Conservation (phyloP, 2,329 filamentous ascomycete species). For the Knufia petricola region DNA sequence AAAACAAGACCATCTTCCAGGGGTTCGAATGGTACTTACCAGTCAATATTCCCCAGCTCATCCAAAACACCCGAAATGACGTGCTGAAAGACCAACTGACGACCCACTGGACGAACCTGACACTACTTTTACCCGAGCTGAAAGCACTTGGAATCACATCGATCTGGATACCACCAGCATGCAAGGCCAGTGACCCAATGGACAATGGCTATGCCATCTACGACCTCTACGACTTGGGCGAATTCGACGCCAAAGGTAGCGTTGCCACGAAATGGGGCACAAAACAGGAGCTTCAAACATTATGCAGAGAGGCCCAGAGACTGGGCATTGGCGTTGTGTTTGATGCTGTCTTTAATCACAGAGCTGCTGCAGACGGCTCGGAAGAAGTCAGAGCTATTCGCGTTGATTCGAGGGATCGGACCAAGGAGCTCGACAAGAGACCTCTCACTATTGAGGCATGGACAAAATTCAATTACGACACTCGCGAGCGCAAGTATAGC, state of each 20-base stretch:
- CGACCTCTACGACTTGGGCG: conserved; percentile 60
- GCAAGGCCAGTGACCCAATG: conserved; percentile 52
- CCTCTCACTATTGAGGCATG: conserved; percentile 55
- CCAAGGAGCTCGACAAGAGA: conserved; percentile 43
- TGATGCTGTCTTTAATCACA: conserved; percentile 65
- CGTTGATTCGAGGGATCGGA: conserved; percentile 52
- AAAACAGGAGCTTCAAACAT: conserved; percentile 48
- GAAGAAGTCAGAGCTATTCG: conserved; percentile 55
- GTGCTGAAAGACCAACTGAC: conserved; percentile 28
- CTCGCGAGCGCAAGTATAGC: conserved; percentile 51
- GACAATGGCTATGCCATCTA: conserved; percentile 60
- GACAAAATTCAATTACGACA: conserved; percentile 57
- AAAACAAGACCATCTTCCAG: conserved; percentile 53
- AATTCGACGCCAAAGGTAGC: conserved; percentile 61
- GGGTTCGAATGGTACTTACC: conserved; percentile 65
- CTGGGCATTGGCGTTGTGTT: conserved; percentile 52
- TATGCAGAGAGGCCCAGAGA: conserved; percentile 44
- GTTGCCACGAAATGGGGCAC: conserved; percentile 59
- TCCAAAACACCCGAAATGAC: not conserved
- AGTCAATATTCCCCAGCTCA: conserved; percentile 18
- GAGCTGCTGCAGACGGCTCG: conserved; percentile 56
- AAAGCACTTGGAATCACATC: conserved; percentile 52
- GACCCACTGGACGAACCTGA: conserved; percentile 52
- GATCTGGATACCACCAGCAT: conserved; percentile 62
- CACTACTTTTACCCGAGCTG: conserved; percentile 42